Evolutionary conservation across 2,329 filamentous ascomycete genomes (phyloP).

Genomic region (Pseudogymnoascus sp.): DNA sequence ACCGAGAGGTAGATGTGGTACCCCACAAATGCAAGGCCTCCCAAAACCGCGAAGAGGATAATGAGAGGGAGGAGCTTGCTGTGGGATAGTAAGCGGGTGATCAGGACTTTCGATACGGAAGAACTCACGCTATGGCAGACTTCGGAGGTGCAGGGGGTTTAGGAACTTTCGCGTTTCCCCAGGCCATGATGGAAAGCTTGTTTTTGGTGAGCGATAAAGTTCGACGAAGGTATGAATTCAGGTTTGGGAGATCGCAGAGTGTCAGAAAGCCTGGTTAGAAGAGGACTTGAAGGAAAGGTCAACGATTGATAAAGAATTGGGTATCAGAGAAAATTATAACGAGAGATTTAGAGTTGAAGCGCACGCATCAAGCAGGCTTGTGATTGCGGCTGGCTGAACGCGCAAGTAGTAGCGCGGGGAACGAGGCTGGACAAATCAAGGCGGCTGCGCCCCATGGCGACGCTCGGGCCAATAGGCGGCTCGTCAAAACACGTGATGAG

Average conservation of each 20-base stretch:
- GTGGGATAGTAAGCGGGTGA: neutral
- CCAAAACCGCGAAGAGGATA: conserved; percentile 52
- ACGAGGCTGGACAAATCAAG: conserved; percentile 7
- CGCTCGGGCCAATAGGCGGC: neutral
- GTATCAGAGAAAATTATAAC: conserved; percentile 2
- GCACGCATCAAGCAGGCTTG: neutral
- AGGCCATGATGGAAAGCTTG: conserved; percentile 26
- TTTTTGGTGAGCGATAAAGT: conserved; percentile 9
- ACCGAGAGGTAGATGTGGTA: conserved; percentile 67
- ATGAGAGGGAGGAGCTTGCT: conserved; percentile 57
- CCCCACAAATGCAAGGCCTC: conserved; percentile 52
- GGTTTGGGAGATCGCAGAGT: neutral
- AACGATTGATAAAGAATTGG: neutral
- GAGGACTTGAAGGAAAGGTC: neutral
- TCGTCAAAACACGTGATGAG: neutral
- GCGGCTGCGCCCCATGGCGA: neutral
- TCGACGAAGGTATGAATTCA: neutral
- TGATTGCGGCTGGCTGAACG: neutral
- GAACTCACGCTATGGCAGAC: conserved; percentile 26
- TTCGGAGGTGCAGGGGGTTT: conserved; percentile 25
- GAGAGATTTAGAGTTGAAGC: neutral
- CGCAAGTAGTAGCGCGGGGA: conserved; percentile 1
- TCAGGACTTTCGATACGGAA: neutral
- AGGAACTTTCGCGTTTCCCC: conserved; percentile 22
- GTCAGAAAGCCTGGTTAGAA: neutral